Conservation (phyloP, 345 rosid genomes). For the Salix exigua region DNA sequence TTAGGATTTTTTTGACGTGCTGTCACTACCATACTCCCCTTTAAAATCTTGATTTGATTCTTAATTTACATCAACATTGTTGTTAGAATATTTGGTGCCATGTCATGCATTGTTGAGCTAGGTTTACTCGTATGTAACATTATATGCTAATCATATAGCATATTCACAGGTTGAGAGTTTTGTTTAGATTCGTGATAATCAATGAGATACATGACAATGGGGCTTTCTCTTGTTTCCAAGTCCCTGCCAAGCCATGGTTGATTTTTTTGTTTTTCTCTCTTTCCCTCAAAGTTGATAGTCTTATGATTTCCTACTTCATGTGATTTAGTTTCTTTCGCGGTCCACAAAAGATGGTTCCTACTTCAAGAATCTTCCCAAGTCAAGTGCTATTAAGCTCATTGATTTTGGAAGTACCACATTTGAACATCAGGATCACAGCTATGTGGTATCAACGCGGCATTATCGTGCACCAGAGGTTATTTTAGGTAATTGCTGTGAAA, state of each 20-base stretch:
- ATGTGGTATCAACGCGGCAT: constrained; percentile 78
- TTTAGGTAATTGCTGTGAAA: constrained; percentile 40
- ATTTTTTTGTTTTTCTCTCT: not conserved
- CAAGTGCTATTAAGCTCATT: constrained; percentile 82
- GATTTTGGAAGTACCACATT: constrained; percentile 82
- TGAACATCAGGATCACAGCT: constrained; percentile 79
- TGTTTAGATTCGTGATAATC: not conserved
- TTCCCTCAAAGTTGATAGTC: not conserved
- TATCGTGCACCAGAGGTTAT: constrained; percentile 86
- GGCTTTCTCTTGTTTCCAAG: not conserved
- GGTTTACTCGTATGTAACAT: not conserved
- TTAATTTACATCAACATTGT: not conserved
- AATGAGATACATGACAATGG: not conserved
- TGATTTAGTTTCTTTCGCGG: constrained; percentile 52
- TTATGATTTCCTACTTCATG: not conserved
- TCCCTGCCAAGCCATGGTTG: not conserved
- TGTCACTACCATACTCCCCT: no score
- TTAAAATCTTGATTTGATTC: not conserved
- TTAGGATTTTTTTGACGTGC: no score
- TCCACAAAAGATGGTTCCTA: constrained; percentile 68
- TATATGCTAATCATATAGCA: not conserved
- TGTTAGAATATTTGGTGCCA: not conserved
- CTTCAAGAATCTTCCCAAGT: constrained; percentile 71
- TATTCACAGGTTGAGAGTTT: not conserved
- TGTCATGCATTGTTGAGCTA: not conserved